Evolutionary conservation across 2,329 filamentous ascomycete genomes (phyloP), one percentile per base, ranked within the genome.

Genomic region (Exophiala mesophila): DNA sequence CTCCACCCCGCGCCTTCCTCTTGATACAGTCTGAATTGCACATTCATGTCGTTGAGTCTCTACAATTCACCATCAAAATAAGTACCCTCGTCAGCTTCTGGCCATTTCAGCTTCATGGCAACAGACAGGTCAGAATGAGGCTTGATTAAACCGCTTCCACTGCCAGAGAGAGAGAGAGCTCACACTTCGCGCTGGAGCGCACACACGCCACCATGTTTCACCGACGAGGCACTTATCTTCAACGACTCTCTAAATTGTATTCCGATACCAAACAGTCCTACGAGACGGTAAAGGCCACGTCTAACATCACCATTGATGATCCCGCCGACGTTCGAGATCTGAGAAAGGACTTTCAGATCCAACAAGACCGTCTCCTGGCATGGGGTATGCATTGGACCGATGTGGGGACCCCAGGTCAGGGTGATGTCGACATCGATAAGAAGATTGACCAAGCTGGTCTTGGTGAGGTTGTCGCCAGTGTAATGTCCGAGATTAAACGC

Each of bases 371-470:
- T 15, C 64, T 82, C 35, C 70, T 81, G 29, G 73, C 78, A 21
- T 83, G 79, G 79, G 79, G 78, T 34, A 63, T 82, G 44, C 76
- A 81, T 58, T 83, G 79, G 79, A 79, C 72, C 59, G 78, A 82
- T 57, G 77, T 74, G 45, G 50, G 52, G 6, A 46, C 50, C 17
- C 38, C 41, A 4, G 43, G 41, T 31, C 38, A 44, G 17, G 43
- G 42, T 15, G 55, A 57, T 46, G 50, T 53, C 53, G 73, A 78
- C 60, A 82, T 82, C 54, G 79, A 82, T 56, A 77, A 78, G 54
- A 75, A 74, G 13, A 65, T 82, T 13, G 77, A 76, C 38, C 71
- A 76, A 47, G 78, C 78, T 21, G 78, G 78, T 13, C 68, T 81
- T 47, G 79, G 77, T 32, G 78, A 81, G 59, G 74, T 78, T 3